These are phyloP conservation scores for Debaryomycetaceae sp. DNA, from an alignment of 1,139 yeast species.

Conservation along the genomic window DNA sequence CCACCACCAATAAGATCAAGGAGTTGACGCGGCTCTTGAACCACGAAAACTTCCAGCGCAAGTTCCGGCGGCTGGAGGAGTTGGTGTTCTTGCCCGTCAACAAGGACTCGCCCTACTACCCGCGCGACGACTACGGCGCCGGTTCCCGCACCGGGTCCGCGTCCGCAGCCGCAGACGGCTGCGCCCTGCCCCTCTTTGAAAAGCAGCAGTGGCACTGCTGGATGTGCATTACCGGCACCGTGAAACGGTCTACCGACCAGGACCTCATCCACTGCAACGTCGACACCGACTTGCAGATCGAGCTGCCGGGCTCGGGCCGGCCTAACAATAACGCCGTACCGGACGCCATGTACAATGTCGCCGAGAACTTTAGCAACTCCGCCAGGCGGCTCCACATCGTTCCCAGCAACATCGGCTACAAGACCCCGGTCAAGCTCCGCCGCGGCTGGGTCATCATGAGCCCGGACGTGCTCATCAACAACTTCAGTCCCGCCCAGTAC, in stretches of 20 bases:
- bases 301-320: conserved; percentile 14
- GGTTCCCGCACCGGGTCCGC: conserved; percentile 10
- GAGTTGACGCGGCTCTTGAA: conserved; percentile 50
- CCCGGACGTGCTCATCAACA: conserved; percentile 70
- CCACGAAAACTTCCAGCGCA: conserved; percentile 43
- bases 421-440: conserved; percentile 57
- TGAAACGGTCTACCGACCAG: conserved; percentile 71
- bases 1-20: conserved; percentile 59
- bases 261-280: conserved; percentile 86
- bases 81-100: conserved; percentile 58
- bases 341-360: conserved; percentile 62
- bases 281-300: conserved; percentile 75
- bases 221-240: conserved; percentile 95
- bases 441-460: conserved; percentile 89
- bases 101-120: conserved; percentile 50
- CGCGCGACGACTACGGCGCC: conserved; percentile 22
- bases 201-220: conserved; percentile 86
- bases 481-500: conserved; percentile 37
- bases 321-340: conserved; percentile 42
- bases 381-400: conserved; percentile 75
- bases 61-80: conserved; percentile 84
- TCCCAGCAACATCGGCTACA: conserved; percentile 55
- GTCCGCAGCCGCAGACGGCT: background rate
- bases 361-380: conserved; percentile 84
- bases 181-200: conserved; percentile 13